Evolutionary conservation across 176 grass and related monocot species (phyloP), one percentile per base, ranked within the genome.

Genomic region (Eleusine coracana): DNA sequence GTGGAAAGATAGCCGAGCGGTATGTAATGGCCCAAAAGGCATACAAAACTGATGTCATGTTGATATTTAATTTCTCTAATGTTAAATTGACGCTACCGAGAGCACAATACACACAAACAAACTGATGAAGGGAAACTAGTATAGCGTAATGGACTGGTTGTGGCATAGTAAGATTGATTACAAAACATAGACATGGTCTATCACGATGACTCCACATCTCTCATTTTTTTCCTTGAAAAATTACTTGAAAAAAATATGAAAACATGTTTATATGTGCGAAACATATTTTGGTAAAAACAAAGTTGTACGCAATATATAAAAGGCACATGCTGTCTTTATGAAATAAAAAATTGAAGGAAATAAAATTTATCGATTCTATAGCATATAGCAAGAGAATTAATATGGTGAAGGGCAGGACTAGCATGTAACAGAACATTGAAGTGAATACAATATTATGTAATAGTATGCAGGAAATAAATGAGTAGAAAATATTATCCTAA

Each of bases 41-140:
- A 70, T 27, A 46, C 16, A 25, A 41, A 77, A 77, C 46, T 77
- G 66, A 89, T 86, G 83, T 78, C 66, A 84, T 49, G 29, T 29
- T 61, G 62, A 61, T 54, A 7, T 50, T 80, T 49, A 49, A 50
- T 79, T 78, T 74, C 20, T 58, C 10, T 11, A 55, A 77, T 9
- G 3, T 66, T 73, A 60, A 29, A 58, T 81, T 81, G 65, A 77
- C 66, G 70, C 23, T 73, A 29, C 31, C 2, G 10, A 56, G 58
- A 46, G 42, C 11, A 21, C 0, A 11, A 18, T 48, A 31, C 23
- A 21, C 39, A 46, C 42, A 79, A 55, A 55, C 31, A 36, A 56
- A 74, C 52, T 36, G 8, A 49, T 49, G 60, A 50, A 72, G 27
- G 10, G 17, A 28, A 66, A 14, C 25, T 21, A 59, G 12, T 44